Conservation (phyloP, 1,139 yeast species). For the Pneumocystis murina region DNA sequence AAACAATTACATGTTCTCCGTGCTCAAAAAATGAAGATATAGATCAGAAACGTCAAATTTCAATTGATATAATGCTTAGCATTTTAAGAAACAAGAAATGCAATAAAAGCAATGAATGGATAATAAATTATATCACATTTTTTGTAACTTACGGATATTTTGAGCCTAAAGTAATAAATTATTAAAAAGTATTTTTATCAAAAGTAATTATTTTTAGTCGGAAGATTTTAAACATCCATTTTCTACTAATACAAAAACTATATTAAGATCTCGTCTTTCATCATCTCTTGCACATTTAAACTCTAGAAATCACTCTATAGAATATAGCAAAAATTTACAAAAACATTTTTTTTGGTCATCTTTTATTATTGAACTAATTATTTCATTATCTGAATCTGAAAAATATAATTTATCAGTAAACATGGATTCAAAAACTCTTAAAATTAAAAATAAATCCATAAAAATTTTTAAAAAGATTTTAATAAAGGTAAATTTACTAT, state of each 20-base stretch:
- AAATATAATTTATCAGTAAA: slow-evolving; percentile 23
- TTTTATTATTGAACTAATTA: slow-evolving; percentile 2
- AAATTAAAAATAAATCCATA: slow-evolving; percentile 38
- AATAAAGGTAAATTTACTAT: slow-evolving; percentile 26
- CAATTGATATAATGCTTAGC: slow-evolving; percentile 50
- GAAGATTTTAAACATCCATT: neutral
- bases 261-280: slow-evolving; percentile 5
- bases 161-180: neutral
- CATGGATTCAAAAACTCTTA: slow-evolving; percentile 34
- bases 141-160: neutral
- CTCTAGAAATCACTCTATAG: slow-evolving; percentile 1
- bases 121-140: neutral
- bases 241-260: slow-evolving; percentile 13
- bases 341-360: neutral
- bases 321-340: neutral
- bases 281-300: slow-evolving; percentile 6
- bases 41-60: slow-evolving; percentile 45
- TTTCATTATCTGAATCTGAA: slow-evolving; percentile 2
- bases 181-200: neutral
- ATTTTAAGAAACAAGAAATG: slow-evolving; percentile 19
- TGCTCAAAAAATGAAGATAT: slow-evolving; percentile 27
- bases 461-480: slow-evolving; percentile 36
- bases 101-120: neutral
- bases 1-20: slow-evolving; percentile 15
- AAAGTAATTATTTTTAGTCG: neutral